Evolutionary conservation across 345 rosid genomes (phyloP).

Genomic region (Stellera chamaejasme): DNA sequence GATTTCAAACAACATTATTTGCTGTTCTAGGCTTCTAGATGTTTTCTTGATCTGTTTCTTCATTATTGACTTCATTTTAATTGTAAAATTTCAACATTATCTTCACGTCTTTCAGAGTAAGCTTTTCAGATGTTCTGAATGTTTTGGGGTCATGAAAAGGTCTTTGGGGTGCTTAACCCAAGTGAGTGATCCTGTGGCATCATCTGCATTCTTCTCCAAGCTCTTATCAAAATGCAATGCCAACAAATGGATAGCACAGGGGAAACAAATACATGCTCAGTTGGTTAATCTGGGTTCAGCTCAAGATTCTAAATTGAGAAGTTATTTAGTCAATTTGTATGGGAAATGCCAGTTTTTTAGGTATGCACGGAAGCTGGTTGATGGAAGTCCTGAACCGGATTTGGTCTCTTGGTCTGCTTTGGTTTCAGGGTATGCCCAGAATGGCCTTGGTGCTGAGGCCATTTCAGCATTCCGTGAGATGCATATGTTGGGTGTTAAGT

Average conservation of each 20-base stretch:
- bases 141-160: no score
- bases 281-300: constrained; percentile 26
- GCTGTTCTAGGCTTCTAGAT: no score
- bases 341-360: constrained; percentile 31
- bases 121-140: no score
- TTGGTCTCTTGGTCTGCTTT: constrained; percentile 62
- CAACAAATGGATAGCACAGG: constrained; percentile 29
- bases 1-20: no score
- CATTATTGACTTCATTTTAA: no score
- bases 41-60: no score
- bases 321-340: constrained; percentile 33
- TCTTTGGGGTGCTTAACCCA: background rate
- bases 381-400: constrained; percentile 49
- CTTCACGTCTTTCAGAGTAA: no score
- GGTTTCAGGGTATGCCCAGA: constrained; percentile 48
- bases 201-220: constrained; percentile 19
- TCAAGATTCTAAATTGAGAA: constrained; percentile 25
- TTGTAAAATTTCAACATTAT: no score
- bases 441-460: constrained; percentile 39
- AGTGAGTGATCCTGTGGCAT: background rate
- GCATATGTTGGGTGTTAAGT: constrained; percentile 40
- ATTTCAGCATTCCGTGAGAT: constrained; percentile 28
- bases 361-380: constrained; percentile 47
- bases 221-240: constrained; percentile 35
- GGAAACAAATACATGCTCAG: constrained; percentile 38